These are phyloP conservation scores for Kuraishia molischiana DNA, from an alignment of 805 yeast species.

Conservation along the genomic window DNA sequence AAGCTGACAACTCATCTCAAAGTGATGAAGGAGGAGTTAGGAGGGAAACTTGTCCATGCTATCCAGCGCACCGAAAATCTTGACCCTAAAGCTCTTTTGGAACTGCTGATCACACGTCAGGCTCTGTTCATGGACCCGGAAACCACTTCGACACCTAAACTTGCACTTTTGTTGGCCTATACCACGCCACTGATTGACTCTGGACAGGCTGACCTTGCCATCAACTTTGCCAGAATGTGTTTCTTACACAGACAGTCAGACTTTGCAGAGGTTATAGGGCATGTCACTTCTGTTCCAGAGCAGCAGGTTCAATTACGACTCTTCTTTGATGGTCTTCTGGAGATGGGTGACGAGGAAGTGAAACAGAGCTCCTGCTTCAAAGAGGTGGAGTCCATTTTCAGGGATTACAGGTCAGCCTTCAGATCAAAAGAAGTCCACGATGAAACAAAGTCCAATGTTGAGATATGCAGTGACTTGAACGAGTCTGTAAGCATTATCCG, in stretches of 20 bases:
- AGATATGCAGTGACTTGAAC: not conserved
- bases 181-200: too few species aligned
- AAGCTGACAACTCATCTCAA: too few species aligned
- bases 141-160: too few species aligned
- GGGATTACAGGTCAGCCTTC: not conserved
- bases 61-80: too few species aligned
- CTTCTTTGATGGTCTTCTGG: not conserved
- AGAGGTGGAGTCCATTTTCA: not conserved
- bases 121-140: too few species aligned
- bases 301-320: not conserved
- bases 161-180: too few species aligned
- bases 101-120: too few species aligned
- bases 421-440: not conserved
- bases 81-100: too few species aligned
- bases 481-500: not conserved
- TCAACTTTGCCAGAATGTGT: conserved; percentile 3
- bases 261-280: not conserved
- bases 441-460: not conserved
- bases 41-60: too few species aligned
- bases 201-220: not conserved
- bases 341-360: not conserved
- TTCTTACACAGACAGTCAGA: conserved; percentile 1
- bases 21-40: too few species aligned
- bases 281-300: not conserved
- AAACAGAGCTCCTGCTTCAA: not conserved